These are phyloP conservation scores for Phlegmacium glaucopus DNA, from an alignment of 768 basidiomycete species.

Conservation along the genomic window DNA sequence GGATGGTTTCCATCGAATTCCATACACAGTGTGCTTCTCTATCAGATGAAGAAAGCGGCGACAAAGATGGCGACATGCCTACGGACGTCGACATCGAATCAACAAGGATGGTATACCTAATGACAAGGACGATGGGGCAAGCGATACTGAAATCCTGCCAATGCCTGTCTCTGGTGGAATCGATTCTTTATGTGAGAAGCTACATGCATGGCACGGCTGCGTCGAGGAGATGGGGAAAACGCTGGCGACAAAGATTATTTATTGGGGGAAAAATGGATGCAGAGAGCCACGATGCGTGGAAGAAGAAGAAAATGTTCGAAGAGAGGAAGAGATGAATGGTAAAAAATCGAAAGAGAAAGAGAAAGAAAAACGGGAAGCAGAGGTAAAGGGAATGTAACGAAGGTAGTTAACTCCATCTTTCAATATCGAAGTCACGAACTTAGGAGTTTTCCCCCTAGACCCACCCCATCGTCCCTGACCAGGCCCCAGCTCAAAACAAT, in stretches of 20 bases:
- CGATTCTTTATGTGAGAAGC: constrained; percentile 59
- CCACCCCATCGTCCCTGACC: constrained; percentile 70
- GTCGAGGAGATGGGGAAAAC: constrained; percentile 40
- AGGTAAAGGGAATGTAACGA: constrained; percentile 43
- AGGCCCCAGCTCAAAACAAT: constrained; percentile 18
- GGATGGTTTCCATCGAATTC: background rate
- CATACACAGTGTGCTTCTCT: no score
- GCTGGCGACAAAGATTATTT: constrained; percentile 75
- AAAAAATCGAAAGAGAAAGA: constrained; percentile 41
- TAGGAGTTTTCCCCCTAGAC: constrained; percentile 36
- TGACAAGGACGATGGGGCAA: constrained; percentile 29
- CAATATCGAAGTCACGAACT: background rate
- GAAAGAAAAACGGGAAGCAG: constrained; percentile 30
- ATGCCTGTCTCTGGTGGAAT: constrained; percentile 67
- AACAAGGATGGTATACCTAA: constrained; percentile 32
- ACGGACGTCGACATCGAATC: constrained; percentile 41
- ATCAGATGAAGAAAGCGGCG: constrained; percentile 31
- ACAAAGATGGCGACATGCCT: constrained; percentile 27
- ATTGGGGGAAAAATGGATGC: constrained; percentile 71
- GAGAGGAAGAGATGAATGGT: constrained; percentile 55
- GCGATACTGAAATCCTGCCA: constrained; percentile 44
- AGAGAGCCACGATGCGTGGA: constrained; percentile 82
- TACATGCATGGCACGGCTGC: constrained; percentile 72
- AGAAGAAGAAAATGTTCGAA: constrained; percentile 72
- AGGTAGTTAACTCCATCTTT: constrained; percentile 38